phyloP scores from a whole-genome alignment of 495 filamentous ascomycete genomes.

The Tuber indicum region DNA sequence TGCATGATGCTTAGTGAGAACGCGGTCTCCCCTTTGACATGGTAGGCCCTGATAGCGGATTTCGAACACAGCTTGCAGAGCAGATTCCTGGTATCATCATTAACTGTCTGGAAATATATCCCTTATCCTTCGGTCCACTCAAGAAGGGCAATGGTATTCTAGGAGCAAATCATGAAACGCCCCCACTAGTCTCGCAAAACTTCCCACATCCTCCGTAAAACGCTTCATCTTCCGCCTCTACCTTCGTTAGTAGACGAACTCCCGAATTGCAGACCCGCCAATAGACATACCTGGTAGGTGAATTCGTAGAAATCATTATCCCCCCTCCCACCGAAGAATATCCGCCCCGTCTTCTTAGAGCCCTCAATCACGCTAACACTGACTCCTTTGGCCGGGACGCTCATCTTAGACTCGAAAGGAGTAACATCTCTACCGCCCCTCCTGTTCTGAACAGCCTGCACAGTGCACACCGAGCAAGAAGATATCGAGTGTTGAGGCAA shows the following conservation, averaged over 20 bases:
- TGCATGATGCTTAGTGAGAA: slow-evolving; percentile 55
- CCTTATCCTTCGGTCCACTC: slow-evolving; percentile 43
- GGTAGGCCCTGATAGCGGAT: slow-evolving; percentile 79
- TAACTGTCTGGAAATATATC: slow-evolving; percentile 66
- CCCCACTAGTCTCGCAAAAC: slow-evolving; percentile 76
- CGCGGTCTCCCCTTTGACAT: slow-evolving; percentile 56
- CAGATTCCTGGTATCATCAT: slow-evolving; percentile 80
- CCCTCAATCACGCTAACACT: slow-evolving; percentile 70
- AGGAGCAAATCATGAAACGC: slow-evolving; percentile 64
- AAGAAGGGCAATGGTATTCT: slow-evolving; percentile 32
- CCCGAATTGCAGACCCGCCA: background rate
- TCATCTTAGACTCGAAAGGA: slow-evolving; percentile 80
- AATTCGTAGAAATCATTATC: slow-evolving; percentile 88
- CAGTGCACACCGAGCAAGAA: slow-evolving; percentile 76
- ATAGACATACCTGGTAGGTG: slow-evolving; percentile 69
- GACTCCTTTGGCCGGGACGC: slow-evolving; percentile 60
- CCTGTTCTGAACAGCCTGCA: slow-evolving; percentile 49
- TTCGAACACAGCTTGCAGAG: slow-evolving; percentile 82
- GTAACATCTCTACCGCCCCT: slow-evolving; percentile 64
- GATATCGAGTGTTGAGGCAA: slow-evolving; percentile 78
- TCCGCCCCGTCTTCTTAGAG: slow-evolving; percentile 67
- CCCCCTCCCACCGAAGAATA: slow-evolving; percentile 78
- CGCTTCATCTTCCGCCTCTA: slow-evolving; percentile 74
- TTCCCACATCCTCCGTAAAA: slow-evolving; percentile 75
- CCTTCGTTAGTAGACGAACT: slow-evolving; percentile 12